Base-by-base conservation (phyloP, 2,329 filamentous ascomycete genomes). In the Plectosphaerella sp. region DNA sequence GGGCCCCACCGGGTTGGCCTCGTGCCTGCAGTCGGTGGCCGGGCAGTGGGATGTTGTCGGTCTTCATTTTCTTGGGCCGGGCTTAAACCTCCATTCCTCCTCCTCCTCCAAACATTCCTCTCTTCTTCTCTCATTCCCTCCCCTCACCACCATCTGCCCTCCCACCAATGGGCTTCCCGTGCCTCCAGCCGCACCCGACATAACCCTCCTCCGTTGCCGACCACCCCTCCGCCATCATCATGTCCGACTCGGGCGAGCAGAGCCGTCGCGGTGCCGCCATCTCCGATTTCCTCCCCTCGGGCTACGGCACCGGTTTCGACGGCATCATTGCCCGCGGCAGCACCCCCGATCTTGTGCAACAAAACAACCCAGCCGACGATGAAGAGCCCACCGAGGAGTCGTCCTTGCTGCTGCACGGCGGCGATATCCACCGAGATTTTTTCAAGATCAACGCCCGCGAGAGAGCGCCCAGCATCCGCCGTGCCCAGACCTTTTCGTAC, bases 361-460 rank as follows among this genome's bases (percentile, higher is more conserved):
- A 57, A 36, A 54, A 56, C 56, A 59, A 60, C 33, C 4, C 5
- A 9, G 61, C 61, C 51, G 61, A 62, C 18, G 63, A 58, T 52
- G 49, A 56, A n/a, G 59, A 58, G 2, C 55, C 60, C 9, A 58
- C 59, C 22, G 66, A 69, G 45, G 81, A 86, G 54, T 90, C 87
- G 2, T 91, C 88, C 0, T 72, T 91, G 50, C 82, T 76, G 53
- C 75, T 91, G 3, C 87, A 88, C 62, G 88, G 88, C 49, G 88
- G 88, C 41, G 88, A 92, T 61, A 86, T 92, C 20, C 88, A 91
- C 64, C 84, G 88, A 35, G 86, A 89, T 61, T 79, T 92, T 35
- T 92, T 88, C 77, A 87, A 83, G 63, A 84, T 90, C 60, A 83
- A 86, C 55, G 82, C 84, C 15, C 75, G 82, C 39, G 70, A 67